These are phyloP conservation scores for Kernera saxatilis DNA, from an alignment of 345 rosid genomes.

Conservation along the genomic window DNA sequence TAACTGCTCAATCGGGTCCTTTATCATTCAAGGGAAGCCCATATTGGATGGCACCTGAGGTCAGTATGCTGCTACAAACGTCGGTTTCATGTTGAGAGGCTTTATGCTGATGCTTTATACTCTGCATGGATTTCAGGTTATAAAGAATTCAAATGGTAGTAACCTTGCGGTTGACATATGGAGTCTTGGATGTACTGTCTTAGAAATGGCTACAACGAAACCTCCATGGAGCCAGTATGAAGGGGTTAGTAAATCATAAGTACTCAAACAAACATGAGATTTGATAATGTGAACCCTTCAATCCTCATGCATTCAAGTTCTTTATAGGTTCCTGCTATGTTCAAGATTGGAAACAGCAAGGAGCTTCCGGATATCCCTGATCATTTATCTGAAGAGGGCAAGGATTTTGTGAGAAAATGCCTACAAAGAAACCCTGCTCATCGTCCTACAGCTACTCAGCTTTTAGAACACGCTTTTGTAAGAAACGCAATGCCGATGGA, in stretches of 20 bases:
- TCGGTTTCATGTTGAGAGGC: neutral
- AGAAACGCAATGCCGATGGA: conserved; percentile 56
- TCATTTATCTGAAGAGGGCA: conserved; percentile 68
- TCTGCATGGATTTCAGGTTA: conserved; percentile 43
- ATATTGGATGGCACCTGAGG: conserved; percentile 97
- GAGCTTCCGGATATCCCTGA: conserved; percentile 79
- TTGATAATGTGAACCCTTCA: neutral
- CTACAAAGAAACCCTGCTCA: conserved; percentile 56
- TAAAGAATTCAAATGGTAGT: conserved; percentile 61
- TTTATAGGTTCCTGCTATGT: conserved; percentile 69
- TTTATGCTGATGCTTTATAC: conserved; percentile 2
- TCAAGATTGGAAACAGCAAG: conserved; percentile 86
- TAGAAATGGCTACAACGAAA: conserved; percentile 86
- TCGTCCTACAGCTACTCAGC: conserved; percentile 63
- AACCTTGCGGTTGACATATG: conserved; percentile 84
- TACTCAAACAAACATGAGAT: neutral
- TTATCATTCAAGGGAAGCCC: conserved; percentile 85
- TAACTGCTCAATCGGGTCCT: conserved; percentile 74
- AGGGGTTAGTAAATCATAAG: conserved; percentile 54
- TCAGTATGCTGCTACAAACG: conserved; percentile 17
- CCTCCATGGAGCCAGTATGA: conserved; percentile 90
- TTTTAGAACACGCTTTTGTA: conserved; percentile 64
- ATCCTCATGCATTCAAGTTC: conserved; percentile 6
- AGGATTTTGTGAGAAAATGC: conserved; percentile 69
- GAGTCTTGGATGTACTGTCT: conserved; percentile 87